These are phyloP conservation scores for Zychaea mexicana DNA, from an alignment of 371 early-diverging fungal species.

Conservation along the genomic window DNA sequence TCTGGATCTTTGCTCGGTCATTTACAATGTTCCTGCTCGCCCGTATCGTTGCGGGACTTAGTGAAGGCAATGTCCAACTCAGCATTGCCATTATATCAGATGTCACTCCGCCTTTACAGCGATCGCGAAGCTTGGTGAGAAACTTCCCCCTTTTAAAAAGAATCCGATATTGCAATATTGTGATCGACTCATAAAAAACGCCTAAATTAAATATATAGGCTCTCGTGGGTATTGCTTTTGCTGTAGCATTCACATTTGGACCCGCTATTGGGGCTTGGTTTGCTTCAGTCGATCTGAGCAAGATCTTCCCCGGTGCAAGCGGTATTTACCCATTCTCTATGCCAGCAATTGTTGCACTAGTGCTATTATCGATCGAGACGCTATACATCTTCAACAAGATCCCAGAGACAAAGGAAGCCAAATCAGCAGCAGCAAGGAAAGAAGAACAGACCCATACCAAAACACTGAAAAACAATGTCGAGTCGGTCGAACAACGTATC, in stretches of 20 bases:
- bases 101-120: conserved; percentile 75
- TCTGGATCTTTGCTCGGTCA: conserved; percentile 87
- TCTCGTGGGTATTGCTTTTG: conserved; percentile 95
- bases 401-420: conserved; percentile 72
- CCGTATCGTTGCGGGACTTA: conserved; percentile 91
- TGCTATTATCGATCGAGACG: conserved; percentile 79
- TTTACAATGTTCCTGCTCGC: conserved; percentile 86
- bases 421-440: neutral
- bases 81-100: conserved; percentile 96
- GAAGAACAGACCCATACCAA: neutral
- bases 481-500: conserved; percentile 22
- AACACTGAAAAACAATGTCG: neutral
- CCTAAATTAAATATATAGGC: conserved; percentile 71
- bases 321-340: conserved; percentile 78
- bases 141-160: neutral
- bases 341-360: conserved; percentile 86
- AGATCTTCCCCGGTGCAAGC: conserved; percentile 53
- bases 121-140: conserved; percentile 62
- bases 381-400: conserved; percentile 70
- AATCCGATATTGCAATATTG: no score
- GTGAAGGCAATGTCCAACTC: conserved; percentile 97
- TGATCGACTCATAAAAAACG: no score
- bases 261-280: conserved; percentile 94
- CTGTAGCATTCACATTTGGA: conserved; percentile 94
- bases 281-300: conserved; percentile 70